Conservation (phyloP, 2,329 filamentous ascomycete species). For the Penicillium palitans region DNA sequence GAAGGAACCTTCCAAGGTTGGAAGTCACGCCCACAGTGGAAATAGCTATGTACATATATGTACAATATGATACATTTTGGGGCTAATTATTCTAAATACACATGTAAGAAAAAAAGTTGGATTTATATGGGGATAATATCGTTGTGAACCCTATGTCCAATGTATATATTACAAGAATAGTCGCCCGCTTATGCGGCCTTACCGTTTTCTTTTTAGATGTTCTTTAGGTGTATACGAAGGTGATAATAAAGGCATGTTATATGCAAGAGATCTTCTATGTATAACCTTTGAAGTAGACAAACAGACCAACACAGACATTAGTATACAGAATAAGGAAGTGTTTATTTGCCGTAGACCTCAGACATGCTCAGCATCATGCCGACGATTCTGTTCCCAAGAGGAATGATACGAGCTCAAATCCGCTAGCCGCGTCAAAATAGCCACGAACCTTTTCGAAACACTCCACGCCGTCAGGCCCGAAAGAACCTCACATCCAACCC, state of each 20-base stretch:
- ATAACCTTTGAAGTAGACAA: background rate
- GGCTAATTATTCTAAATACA: too few species aligned
- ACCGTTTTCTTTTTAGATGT: too few species aligned
- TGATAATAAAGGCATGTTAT: too few species aligned
- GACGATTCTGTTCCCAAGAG: conserved; percentile 4
- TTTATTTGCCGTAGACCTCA: background rate
- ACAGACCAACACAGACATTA: background rate
- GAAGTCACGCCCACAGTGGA: background rate
- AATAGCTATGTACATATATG: background rate
- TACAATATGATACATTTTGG: background rate
- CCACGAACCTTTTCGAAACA: conserved; percentile 35
- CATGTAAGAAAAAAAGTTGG: too few species aligned
- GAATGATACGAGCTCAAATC: conserved; percentile 22
- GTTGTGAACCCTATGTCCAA: background rate
- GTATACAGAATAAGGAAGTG: conserved; percentile 1
- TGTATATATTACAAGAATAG: background rate
- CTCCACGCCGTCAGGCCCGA: conserved; percentile 38
- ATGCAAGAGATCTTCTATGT: too few species aligned
- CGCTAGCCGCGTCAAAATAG: conserved; percentile 36
- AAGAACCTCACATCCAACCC: conserved; percentile 43
- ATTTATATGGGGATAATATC: background rate
- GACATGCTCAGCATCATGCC: conserved; percentile 4
- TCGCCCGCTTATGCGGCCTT: too few species aligned
- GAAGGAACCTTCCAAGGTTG: background rate
- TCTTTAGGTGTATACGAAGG: too few species aligned